Evolutionary conservation across 495 filamentous ascomycete genomes (phyloP), one percentile per base, ranked within the genome.

Genomic region (Wilcoxina mikolae): DNA sequence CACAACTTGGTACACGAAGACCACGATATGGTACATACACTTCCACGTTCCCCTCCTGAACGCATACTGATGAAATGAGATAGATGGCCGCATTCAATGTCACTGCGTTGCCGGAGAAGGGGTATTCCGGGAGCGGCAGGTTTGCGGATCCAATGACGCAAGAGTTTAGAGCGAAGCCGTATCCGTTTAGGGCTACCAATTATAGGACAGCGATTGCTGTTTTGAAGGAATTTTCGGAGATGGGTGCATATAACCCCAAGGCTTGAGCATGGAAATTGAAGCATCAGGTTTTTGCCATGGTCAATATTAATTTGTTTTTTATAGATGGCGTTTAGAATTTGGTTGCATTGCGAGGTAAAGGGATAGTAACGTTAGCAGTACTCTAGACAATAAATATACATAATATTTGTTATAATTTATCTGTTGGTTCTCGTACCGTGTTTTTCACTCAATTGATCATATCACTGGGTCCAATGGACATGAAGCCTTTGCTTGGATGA

Each of bases 1-100:
- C 77, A 80, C 65, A 79, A 80, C 54, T 60, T 77, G 20, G 68
- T 79, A 44, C 77, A 80, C 57, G 77, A 79, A 58, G 77, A 80
- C 56, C 73, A 80, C 59, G 77, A 75, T 47, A 80, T 80, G 77
- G 57, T 58, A 41, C 10, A 26, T 49, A 31, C 33, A 7, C 10
- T 22, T 15, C 3, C 17, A 28, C 9, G 3, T n/a, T 23, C 5
- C 1, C 9, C 4, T 1, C 20, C 22, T 11, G 5, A 5, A 17
- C 1, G 25, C 2, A 41, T 22, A 31, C 41, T 46, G 29, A 31
- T 25, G 24, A 23, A 9, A 9, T 15, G n/a, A n/a, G 12, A 46
- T 20, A 59, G 57, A 79, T 79, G 77, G 77, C 72, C 0, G 77
- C 76, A 5, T 80, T 80, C 62, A 79, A 80, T 51, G 73, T 77